These are phyloP conservation scores for Mycena capillaripes DNA, from an alignment of 768 basidiomycete genomes.

Conservation along the genomic window DNA sequence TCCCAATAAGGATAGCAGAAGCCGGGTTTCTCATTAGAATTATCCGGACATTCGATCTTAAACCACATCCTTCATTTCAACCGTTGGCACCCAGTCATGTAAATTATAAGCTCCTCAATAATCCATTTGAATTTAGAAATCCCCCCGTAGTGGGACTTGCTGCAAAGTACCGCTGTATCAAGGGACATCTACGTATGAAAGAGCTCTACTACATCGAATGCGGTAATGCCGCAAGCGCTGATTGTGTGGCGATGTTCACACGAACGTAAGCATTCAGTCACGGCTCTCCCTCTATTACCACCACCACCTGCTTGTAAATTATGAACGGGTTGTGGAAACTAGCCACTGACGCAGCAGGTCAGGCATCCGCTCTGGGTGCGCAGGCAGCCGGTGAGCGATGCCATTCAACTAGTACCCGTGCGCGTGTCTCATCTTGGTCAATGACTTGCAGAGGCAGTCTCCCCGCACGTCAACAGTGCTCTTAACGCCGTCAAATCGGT, in stretches of 20 bases:
- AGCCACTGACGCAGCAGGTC: constrained; percentile 20
- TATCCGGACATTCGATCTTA: too few species aligned
- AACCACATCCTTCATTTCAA: too few species aligned
- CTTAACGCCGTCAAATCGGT: constrained; percentile 22
- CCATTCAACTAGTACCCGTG: constrained; percentile 6
- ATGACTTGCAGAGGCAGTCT: constrained; percentile 16
- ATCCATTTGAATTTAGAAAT: too few species aligned
- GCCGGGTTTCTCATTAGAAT: too few species aligned
- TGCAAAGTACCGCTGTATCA: too few species aligned
- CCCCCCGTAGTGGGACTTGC: too few species aligned
- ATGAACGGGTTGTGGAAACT: constrained; percentile 25
- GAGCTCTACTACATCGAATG: too few species aligned
- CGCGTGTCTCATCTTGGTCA: constrained; percentile 4
- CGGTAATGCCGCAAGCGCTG: not conserved
- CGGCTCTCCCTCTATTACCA: constrained; percentile 4
- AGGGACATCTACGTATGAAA: too few species aligned
- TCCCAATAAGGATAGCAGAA: too few species aligned
- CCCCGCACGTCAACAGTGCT: constrained; percentile 25
- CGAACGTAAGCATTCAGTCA: not conserved
- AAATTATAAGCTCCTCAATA: too few species aligned
- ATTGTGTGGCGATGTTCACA: not conserved
- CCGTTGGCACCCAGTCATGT: too few species aligned
- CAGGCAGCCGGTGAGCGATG: constrained; percentile 15
- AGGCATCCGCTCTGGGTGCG: constrained; percentile 8
- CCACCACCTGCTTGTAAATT: constrained; percentile 10